Conservation (phyloP, 768 basidiomycete species). For the Lactifluus volemus region DNA sequence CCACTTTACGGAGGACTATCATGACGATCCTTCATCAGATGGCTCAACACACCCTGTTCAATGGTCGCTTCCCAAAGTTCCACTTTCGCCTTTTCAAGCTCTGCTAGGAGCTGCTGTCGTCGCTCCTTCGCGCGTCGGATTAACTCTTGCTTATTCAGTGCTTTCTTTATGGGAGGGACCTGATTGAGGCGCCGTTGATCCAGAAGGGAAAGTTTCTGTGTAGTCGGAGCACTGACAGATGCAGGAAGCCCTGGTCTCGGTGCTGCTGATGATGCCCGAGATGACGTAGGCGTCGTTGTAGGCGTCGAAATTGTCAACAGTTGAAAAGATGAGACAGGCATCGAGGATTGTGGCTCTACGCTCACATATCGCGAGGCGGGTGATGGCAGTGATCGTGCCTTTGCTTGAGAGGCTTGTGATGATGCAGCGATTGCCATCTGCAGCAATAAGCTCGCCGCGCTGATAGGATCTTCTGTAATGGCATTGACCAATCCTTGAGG, state of each 20-base stretch:
- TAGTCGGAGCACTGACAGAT: constrained; percentile 1
- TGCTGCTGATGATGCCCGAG: constrained; percentile 3
- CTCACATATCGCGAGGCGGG: neutral
- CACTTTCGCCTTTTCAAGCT: constrained; percentile 52
- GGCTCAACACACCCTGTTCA: constrained; percentile 54
- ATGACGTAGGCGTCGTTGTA: neutral
- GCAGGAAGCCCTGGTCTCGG: neutral
- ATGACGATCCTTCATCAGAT: constrained; percentile 32
- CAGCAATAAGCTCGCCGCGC: constrained; percentile 17
- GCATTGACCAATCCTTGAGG: constrained; percentile 5
- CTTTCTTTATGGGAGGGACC: constrained; percentile 7
- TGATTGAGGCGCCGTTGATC: constrained; percentile 15
- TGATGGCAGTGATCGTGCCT: neutral
- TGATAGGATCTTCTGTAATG: constrained; percentile 20
- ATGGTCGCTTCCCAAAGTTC: constrained; percentile 69
- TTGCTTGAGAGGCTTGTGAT: constrained; percentile 7
- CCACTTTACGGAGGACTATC: neutral
- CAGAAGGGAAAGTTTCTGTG: constrained; percentile 19
- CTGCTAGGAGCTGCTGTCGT: constrained; percentile 40
- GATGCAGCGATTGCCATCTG: constrained; percentile 3
- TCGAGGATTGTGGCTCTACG: neutral
- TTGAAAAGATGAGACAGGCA: neutral
- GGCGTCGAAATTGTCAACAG: neutral
- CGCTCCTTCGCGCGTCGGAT: constrained; percentile 46
- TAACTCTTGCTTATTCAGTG: constrained; percentile 35